Evolutionary conservation across 768 basidiomycete species (phyloP).

Genomic region (Mycena belliarum): DNA sequence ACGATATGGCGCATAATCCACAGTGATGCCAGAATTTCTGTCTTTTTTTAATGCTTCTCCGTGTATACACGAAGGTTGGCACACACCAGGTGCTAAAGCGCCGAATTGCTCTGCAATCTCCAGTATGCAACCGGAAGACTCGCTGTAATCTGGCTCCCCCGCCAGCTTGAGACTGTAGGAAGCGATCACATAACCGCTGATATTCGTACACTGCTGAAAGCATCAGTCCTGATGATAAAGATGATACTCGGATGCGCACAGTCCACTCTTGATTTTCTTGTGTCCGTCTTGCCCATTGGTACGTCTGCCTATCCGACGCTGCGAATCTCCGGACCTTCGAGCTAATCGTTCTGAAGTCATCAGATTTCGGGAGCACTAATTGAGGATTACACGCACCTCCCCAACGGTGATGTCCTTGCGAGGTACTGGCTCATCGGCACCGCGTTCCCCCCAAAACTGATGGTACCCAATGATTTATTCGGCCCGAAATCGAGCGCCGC

Average conservation of each 20-base stretch:
- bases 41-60: neutral
- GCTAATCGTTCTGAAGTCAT: slow-evolving; percentile 26
- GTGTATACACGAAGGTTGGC: too few species aligned
- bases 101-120: slow-evolving; percentile 63
- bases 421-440: slow-evolving; percentile 58
- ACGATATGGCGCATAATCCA: slow-evolving; percentile 67
- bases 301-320: slow-evolving; percentile 61
- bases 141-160: slow-evolving; percentile 53
- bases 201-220: slow-evolving; percentile 52
- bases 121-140: slow-evolving; percentile 63
- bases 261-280: slow-evolving; percentile 63
- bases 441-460: slow-evolving; percentile 41
- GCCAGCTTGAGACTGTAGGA: slow-evolving; percentile 58
- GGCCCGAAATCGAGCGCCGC: slow-evolving; percentile 54
- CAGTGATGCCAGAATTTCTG: slow-evolving; percentile 62
- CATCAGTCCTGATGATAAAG: too few species aligned
- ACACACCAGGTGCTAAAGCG: slow-evolving; percentile 56
- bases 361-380: neutral
- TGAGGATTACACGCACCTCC: slow-evolving; percentile 37
- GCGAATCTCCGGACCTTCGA: slow-evolving; percentile 51
- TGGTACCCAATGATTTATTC: slow-evolving; percentile 50
- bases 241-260: slow-evolving; percentile 37
- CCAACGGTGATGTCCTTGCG: slow-evolving; percentile 35
- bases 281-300: slow-evolving; percentile 57
- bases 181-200: slow-evolving; percentile 52